Base-by-base conservation (phyloP, 2,329 filamentous ascomycete genomes). In the Parafenestella ontariensis region DNA sequence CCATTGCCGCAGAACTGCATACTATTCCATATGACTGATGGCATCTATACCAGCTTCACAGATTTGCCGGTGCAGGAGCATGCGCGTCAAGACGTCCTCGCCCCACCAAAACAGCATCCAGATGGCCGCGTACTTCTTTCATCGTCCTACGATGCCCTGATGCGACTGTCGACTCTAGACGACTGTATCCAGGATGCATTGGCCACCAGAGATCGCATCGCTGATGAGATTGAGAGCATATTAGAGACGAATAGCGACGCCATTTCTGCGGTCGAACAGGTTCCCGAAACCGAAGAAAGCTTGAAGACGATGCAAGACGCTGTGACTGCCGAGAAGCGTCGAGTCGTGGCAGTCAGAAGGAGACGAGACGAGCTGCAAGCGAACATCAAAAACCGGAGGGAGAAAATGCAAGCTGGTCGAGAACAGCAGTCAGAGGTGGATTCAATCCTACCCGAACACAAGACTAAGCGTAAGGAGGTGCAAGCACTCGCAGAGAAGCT, bases 111-210 rank as follows among this genome's bases (percentile, higher is more conserved):
- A 42, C 58, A 66, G 29, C 65, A 66, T 46, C 78, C 84, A 21
- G 81, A 82, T 5, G 75, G 81, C 1, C 64, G 79, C 2, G 72
- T 84, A 0, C 78, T 84, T n/a, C 70, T 84, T 0, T 92, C 89
- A 0, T 92, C 92, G 0, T 92, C 92, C 0, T 97, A 96, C 73
- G 92, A 92, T 68, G 87, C 90, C 1, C 81, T 98, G 18, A 94
- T 97, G 88, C 89, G 90, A 56, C 82, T 98, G 10, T 89, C 91
- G 5, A 96, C 93, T 53, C 82, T 98, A 15, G 92, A 96, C 59
- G 91, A 90, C 71, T 96, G 92, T 49, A 91, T 97, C 21, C 92
- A 96, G 71, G 94, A 98, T 74, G 92, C 92, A 1, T 78, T 96
- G 9, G 85, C 87, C 1, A 96, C 91, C 0, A 87, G 90, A 13